Conservation (phyloP, 2,329 filamentous ascomycete genomes). For the Pseudodiploospora longispora region DNA sequence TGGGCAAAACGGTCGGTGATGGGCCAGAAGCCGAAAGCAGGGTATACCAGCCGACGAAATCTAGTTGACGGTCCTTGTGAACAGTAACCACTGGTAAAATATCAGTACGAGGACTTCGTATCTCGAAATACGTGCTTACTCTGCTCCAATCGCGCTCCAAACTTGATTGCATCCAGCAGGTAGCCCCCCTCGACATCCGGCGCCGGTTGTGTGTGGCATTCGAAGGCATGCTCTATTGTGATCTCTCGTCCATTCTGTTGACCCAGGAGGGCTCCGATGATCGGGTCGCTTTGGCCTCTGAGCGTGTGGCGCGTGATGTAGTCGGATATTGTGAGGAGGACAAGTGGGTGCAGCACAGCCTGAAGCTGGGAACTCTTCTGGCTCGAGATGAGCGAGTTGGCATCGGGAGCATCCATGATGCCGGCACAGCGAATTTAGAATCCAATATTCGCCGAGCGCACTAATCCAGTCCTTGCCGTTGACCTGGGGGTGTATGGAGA, state of each 20-base stretch:
- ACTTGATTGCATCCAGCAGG: slow-evolving; percentile 62
- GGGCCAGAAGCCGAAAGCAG: slow-evolving; percentile 68
- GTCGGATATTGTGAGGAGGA: slow-evolving; percentile 92
- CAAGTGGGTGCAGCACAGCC: slow-evolving; percentile 82
- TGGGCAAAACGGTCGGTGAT: slow-evolving; percentile 55
- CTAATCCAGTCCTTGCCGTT: no score
- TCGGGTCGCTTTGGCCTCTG: slow-evolving; percentile 63
- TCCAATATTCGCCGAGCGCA: no score
- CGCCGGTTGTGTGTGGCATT: slow-evolving; percentile 53
- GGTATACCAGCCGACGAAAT: slow-evolving; percentile 90
- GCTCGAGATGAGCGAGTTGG: slow-evolving; percentile 55
- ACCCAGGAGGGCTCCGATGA: slow-evolving; percentile 82
- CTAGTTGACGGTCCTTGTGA: slow-evolving; percentile 73
- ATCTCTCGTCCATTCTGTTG: slow-evolving; percentile 86
- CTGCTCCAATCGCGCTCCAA: slow-evolving; percentile 70
- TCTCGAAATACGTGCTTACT: slow-evolving; percentile 49
- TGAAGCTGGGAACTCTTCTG: slow-evolving; percentile 67
- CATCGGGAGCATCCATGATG: slow-evolving; percentile 38
- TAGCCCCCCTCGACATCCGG: slow-evolving; percentile 45
- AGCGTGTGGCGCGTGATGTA: slow-evolving; percentile 89
- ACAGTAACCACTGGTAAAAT: slow-evolving; percentile 68
- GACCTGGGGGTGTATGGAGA: no score
- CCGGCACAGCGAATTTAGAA: neutral
- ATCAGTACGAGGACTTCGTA: slow-evolving; percentile 4
- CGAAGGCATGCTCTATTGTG: slow-evolving; percentile 88